Conservation (phyloP, 2,329 filamentous ascomycete genomes). For the Exserohilum turcica region DNA sequence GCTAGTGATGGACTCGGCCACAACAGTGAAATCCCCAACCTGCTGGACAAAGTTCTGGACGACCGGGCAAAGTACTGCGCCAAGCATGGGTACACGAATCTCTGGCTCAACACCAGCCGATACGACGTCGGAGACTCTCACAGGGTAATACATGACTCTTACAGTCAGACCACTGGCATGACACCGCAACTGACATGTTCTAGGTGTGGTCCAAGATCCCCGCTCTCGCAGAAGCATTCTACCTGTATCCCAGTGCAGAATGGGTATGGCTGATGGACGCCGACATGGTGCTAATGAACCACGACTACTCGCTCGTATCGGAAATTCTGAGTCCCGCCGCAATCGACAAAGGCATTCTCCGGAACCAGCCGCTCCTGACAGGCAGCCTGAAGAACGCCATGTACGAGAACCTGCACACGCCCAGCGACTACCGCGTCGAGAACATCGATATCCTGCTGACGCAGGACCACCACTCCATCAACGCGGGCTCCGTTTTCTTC, state of each 20-base stretch:
- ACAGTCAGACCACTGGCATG: not conserved
- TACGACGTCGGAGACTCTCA: constrained; percentile 47
- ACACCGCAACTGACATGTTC: not conserved
- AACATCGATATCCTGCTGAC: constrained; percentile 49
- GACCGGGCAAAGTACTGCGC: constrained; percentile 47
- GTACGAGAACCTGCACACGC: constrained; percentile 27
- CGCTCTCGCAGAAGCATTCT: constrained; percentile 49
- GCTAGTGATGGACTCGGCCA: constrained; percentile 51
- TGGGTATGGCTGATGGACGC: constrained; percentile 52
- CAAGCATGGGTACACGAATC: constrained; percentile 46
- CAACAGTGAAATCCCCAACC: constrained; percentile 48
- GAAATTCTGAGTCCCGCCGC: constrained; percentile 43
- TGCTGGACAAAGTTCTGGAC: constrained; percentile 41
- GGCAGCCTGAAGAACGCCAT: constrained; percentile 34
- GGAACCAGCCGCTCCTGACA: constrained; percentile 34
- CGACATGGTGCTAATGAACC: constrained; percentile 51
- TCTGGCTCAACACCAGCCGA: constrained; percentile 50
- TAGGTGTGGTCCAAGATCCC: constrained; percentile 51
- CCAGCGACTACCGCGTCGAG: constrained; percentile 34
- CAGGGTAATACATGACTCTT: too few relatives aligned
- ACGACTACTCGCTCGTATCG: constrained; percentile 38
- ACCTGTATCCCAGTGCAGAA: constrained; percentile 45
- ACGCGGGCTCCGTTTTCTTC: constrained; percentile 49
- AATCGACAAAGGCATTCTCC: constrained; percentile 36
- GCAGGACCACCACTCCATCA: constrained; percentile 50